Evolutionary conservation across 1,139 yeast species (phyloP).

Genomic region (Nematodospora anomalae): DNA sequence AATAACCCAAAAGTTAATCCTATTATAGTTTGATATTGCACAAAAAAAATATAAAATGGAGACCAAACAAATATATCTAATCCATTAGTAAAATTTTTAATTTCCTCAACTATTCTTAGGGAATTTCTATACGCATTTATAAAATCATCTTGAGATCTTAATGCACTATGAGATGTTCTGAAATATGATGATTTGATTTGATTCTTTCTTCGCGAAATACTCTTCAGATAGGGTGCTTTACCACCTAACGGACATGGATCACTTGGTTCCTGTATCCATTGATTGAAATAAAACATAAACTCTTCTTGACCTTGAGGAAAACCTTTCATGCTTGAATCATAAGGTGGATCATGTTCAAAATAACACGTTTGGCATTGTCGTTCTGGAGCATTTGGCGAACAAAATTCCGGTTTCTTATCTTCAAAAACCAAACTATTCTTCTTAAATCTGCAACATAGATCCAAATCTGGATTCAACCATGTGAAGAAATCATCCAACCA

Average conservation of each 20-base stretch:
- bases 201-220: conserved; percentile 45
- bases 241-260: conserved; percentile 97
- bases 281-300: conserved; percentile 69
- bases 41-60: conserved; percentile 89
- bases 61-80: conserved; percentile 82
- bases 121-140: conserved; percentile 79
- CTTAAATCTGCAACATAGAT: conserved; percentile 77
- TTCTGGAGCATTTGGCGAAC: conserved; percentile 68
- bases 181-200: conserved; percentile 62
- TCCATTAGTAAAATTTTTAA: conserved; percentile 41
- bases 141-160: conserved; percentile 81
- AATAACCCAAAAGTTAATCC: conserved; percentile 56
- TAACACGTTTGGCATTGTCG: conserved; percentile 75
- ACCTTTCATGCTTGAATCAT: conserved; percentile 77
- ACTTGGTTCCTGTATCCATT: conserved; percentile 84
- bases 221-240: conserved; percentile 79
- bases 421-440: conserved; percentile 27
- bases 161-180: conserved; percentile 78
- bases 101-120: conserved; percentile 62
- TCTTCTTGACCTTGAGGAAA: conserved; percentile 70
- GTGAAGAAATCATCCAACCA: conserved; percentile 92
- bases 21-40: conserved; percentile 73
- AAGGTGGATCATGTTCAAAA: conserved; percentile 53
- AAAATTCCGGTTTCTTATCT: conserved; percentile 41
- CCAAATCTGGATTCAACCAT: conserved; percentile 84